Base-by-base conservation (phyloP, 169 alveolate genomes). In the Perkinsus marinus region DNA sequence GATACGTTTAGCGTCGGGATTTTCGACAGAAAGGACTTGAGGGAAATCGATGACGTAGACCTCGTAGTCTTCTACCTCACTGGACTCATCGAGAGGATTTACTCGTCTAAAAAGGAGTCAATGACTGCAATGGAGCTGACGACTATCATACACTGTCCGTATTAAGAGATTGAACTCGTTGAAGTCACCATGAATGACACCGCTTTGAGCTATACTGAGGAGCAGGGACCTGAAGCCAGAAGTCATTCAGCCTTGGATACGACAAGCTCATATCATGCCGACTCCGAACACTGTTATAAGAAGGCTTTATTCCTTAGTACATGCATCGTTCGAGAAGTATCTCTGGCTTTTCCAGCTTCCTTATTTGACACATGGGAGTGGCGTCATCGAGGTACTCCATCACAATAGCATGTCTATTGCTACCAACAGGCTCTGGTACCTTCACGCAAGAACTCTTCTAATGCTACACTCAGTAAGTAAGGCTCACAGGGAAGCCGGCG, bases 121-220 rank as follows among this genome's bases (percentile, higher is more conserved):
- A 39, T 43, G 90, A 39, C 39, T 36, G 46, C 68, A 17, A 5
- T 0, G 22, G 46, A 22, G 36, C 46, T 68, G 46, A 10, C 10
- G 39, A 39, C 19, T 43, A 39, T 41, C 39, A 3, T 30, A 39
- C 38, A 30, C 36, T 43, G 43, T 43, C 68, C 37, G 34, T 90
- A 98, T 95, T 94, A 99, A 93, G 69, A 99, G 94, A 95, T 99
- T 99, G 95, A 99, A 99, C 91, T 98, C 99, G 93, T 99, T 99
- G 95, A 98, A 98, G 92, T 99, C 99, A 0, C 99, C 99, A 95
- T 99, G 99, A 57, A 99, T 98, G 39, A 99, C 94, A n/a, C 99
- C 99, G 89, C 97, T 93, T 91, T 97, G 96, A 7, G 99, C 99
- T 92, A 98, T 93, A 90, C 96, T 95, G 39, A 96, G 95, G 39